Conservation (phyloP, 176 grass and related monocot species). For the Avena atlantica region DNA sequence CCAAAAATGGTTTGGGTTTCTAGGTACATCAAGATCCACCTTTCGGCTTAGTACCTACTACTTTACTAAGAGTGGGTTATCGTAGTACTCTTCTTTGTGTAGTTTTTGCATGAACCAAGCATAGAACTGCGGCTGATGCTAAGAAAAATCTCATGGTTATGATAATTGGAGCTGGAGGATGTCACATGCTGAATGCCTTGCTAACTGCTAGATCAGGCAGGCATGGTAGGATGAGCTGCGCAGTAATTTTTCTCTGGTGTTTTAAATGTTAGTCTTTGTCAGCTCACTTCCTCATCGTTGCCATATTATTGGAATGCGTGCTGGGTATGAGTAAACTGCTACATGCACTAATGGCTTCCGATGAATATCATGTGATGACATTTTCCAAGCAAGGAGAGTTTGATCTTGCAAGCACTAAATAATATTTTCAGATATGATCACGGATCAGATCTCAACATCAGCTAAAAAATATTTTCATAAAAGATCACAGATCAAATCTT, state of each 20-base stretch:
- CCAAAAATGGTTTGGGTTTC: conserved; percentile 1
- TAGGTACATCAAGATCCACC: conserved; percentile 30
- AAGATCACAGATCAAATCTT: too few species aligned
- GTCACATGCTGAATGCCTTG: neutral
- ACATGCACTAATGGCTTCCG: neutral
- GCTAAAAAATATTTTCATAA: too few species aligned
- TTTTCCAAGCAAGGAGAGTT: conserved; percentile 1
- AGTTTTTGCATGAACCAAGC: neutral
- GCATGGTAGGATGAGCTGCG: neutral
- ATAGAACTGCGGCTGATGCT: neutral
- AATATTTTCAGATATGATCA: too few species aligned
- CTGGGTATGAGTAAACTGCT: neutral
- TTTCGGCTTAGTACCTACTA: neutral
- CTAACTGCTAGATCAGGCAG: neutral
- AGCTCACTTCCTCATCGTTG: neutral
- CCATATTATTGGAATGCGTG: neutral
- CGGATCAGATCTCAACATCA: too few species aligned
- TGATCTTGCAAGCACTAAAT: neutral
- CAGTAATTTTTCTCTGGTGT: neutral
- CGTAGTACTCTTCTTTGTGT: neutral
- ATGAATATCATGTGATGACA: neutral
- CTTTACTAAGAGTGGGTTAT: neutral
- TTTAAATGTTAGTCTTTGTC: neutral
- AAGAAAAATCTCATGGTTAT: conserved; percentile 3
- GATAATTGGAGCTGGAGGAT: neutral